These are phyloP conservation scores for Circinella umbellata DNA, from an alignment of 371 early-diverging fungal species.

Conservation along the genomic window DNA sequence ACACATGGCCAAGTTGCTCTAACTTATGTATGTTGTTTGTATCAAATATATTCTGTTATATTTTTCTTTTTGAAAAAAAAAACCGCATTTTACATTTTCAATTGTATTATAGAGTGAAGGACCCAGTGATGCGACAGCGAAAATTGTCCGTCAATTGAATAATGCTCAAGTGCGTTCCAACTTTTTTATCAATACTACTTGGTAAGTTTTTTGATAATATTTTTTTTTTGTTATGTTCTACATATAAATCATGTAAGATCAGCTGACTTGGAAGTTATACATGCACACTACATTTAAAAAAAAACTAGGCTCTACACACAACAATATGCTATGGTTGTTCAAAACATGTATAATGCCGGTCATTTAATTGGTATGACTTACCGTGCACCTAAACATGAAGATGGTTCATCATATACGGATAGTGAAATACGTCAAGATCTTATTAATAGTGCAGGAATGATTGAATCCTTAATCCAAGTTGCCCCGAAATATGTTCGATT, in stretches of 20 bases:
- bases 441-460: conserved; percentile 41
- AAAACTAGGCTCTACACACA: conserved; percentile 34
- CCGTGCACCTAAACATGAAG: conserved; percentile 47
- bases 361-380: conserved; percentile 62
- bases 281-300: neutral
- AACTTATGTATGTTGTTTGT: conserved; percentile 38
- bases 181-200: conserved; percentile 56
- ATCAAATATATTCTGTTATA: too few relatives aligned
- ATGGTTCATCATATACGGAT: conserved; percentile 47
- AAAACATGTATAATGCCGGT: conserved; percentile 53
- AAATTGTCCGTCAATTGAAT: conserved; percentile 51
- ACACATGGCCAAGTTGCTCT: conserved; percentile 61
- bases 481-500: conserved; percentile 55
- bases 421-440: conserved; percentile 48
- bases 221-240: neutral
- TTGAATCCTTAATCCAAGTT: conserved; percentile 44
- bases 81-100: neutral
- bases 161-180: conserved; percentile 54
- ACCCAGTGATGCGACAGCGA: conserved; percentile 56
- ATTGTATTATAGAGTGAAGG: conserved; percentile 45
- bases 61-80: neutral
- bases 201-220: conserved; percentile 21
- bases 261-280: neutral
- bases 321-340: conserved; percentile 56
- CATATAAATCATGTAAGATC: neutral